These are phyloP conservation scores for Penicillium sp. DNA, from an alignment of 2,329 filamentous ascomycete genomes.

Conservation along the genomic window DNA sequence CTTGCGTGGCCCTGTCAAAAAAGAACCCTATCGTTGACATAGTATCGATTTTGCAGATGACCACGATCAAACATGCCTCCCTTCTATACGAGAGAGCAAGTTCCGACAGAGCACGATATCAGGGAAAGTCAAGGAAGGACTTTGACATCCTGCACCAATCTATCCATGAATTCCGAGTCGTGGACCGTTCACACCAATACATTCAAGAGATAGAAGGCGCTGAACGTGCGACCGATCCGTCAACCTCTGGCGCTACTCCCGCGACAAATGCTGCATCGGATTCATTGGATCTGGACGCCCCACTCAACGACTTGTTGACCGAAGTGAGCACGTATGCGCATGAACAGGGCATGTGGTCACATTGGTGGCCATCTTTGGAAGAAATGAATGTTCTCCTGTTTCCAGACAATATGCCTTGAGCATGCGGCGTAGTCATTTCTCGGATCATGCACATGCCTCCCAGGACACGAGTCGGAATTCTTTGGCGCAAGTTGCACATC, in stretches of 20 bases:
- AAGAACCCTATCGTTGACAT: neutral
- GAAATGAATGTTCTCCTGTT: constrained; percentile 7
- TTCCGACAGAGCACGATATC: constrained; percentile 10
- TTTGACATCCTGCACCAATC: constrained; percentile 14
- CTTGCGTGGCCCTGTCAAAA: too few relatives aligned
- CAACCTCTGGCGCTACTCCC: neutral
- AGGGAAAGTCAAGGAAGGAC: constrained; percentile 13
- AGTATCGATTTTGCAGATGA: constrained; percentile 1
- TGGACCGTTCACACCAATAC: constrained; percentile 12
- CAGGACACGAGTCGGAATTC: too few relatives aligned
- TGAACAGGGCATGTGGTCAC: constrained; percentile 14
- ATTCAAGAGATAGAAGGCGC: constrained; percentile 14
- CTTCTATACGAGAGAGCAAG: constrained; percentile 15
- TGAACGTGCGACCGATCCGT: constrained; percentile 4
- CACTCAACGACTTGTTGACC: constrained; percentile 11
- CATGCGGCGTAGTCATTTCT: too few relatives aligned
- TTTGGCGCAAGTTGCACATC: neutral
- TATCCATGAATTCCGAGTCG: constrained; percentile 13
- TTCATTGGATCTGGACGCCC: constrained; percentile 10
- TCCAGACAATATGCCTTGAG: neutral
- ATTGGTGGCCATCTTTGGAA: constrained; percentile 13
- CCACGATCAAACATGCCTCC: constrained; percentile 12
- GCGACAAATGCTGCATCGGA: constrained; percentile 3
- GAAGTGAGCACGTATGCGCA: constrained; percentile 12
- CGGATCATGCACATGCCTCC: too few relatives aligned